Evolutionary conservation across 257 asterid species (phyloP), one percentile per base, ranked within the genome.

Genomic region (Phtheirospermum japonicum): DNA sequence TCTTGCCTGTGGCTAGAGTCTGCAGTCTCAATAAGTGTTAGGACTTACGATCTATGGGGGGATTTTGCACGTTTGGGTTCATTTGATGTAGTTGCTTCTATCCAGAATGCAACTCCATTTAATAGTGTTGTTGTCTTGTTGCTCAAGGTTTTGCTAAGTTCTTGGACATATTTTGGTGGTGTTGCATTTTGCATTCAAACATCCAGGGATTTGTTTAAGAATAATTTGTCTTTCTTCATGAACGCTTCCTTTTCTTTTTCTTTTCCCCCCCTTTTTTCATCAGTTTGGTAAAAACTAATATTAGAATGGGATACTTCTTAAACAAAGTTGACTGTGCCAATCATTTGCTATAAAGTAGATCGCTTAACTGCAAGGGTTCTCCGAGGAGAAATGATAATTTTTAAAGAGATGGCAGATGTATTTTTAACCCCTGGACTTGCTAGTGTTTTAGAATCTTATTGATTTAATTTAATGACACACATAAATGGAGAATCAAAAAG

Each of bases 381-480:
- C 31, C 16, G 53, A 48, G 67, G 46, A 28, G 9, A 51, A 58
- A 23, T 37, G 50, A 62, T 40, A 49, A 49, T 36, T 45, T 61
- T 4, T 36, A 33, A 19, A 31, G 49, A 54, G 64, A 57, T 57
- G 19, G 13, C 52, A n/a, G n/a, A n/a, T n/a, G n/a, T n/a, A 60
- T 61, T 52, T 60, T 60, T 69, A 51, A 49, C 52, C 55, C 59
- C 33, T 66, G 52, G 34, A 16, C 57, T 49, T 59, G 42, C 55
- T 43, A 58, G 36, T 64, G 26, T 65, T 40, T 34, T 59, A 4
- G 32, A 42, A 48, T 36, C 16, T 28, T 37, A 33, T 37, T 40
- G 28, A 19, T 40, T 37, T 40, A 28, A 17, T 18, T 9, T 56
- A 4, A 39, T 13, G 17, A 2, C 36, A 46, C 40, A 46, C 40